Evolutionary conservation across 2,329 filamentous ascomycete species (phyloP), one percentile per base, ranked within the genome.

Genomic region (Colletotrichum simmondsii): DNA sequence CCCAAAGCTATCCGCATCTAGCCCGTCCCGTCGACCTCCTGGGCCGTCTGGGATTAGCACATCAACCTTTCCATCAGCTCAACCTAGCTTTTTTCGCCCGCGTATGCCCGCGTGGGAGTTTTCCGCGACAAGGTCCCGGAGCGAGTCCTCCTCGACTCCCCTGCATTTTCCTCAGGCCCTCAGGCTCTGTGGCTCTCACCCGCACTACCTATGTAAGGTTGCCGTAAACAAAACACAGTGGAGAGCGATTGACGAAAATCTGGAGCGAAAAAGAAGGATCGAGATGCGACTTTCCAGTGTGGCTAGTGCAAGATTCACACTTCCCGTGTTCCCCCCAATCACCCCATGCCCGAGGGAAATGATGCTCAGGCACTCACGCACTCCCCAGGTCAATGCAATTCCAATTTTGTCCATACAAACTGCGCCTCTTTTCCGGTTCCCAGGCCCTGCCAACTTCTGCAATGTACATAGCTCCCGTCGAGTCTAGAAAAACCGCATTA

Each of bases 391-490:
- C 37, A 42, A 42, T 5, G 11, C 19, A n/a, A 63, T 26, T 54
- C 24, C 30, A 46, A 4, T 26, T 19, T 35, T 53, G n/a, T 22
- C 28, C 42, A 35, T 63, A 12, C 14, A 24, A 22, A 26, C 37
- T 24, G 65, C 65, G n/a, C 42, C 61, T 22, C 35, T 24, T 52
- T 75, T 69, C 72, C 74, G 32, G 11, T 35, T 35, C 76, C 16
- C 5, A 19, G 10, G 19, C 74, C 42, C 76, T 30, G 62, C 53
- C 35, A 76, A 68, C 32, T 68, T 62, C 24, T 74, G 73, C 32
- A 65, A 19, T 42, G 37, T 42, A 19, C 35, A n/a, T 66, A 65
- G 32, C 24, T 49, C 42, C 24, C 32, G 16, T 35, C 32, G 32
- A 16, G 22, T 12, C 62, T 57, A 46, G 16, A 56, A 30, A 30